phyloP scores from a whole-genome alignment of 1,284 basidiomycete species.

The Ustilago loliicola region DNA sequence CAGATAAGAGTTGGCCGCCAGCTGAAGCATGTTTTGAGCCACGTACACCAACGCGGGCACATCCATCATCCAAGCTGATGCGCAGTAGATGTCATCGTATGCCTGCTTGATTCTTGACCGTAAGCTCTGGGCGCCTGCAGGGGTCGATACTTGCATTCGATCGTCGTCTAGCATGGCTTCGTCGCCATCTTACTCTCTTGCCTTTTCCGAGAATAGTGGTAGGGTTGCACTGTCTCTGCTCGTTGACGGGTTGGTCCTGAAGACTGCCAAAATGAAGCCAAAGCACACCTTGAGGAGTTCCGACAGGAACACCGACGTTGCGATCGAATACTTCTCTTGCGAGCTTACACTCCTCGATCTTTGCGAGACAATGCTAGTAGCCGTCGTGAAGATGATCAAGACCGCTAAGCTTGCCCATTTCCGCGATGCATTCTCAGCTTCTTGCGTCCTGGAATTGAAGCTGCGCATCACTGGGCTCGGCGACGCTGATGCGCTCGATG shows the following conservation, averaged over 20 bases:
- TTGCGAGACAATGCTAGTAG: slow-evolving; percentile 41
- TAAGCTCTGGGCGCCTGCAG: background rate
- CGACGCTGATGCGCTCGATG: background rate
- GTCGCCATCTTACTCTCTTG: background rate
- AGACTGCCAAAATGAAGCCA: slow-evolving; percentile 20
- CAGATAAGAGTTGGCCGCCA: slow-evolving; percentile 37
- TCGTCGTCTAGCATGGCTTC: background rate
- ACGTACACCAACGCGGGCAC: slow-evolving; percentile 46
- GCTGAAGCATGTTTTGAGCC: slow-evolving; percentile 47
- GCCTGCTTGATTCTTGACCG: background rate
- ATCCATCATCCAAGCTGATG: slow-evolving; percentile 42
- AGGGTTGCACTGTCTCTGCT: slow-evolving; percentile 8
- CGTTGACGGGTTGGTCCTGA: background rate
- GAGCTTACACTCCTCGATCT: slow-evolving; percentile 20
- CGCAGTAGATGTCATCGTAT: slow-evolving; percentile 27
- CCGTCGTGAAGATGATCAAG: slow-evolving; percentile 40
- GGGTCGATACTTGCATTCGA: background rate
- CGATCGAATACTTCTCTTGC: slow-evolving; percentile 27
- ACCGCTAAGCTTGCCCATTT: slow-evolving; percentile 39
- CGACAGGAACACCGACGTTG: slow-evolving; percentile 36
- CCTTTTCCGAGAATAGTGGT: slow-evolving; percentile 39
- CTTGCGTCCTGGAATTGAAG: background rate
- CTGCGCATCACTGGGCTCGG: background rate
- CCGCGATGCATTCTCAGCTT: background rate
- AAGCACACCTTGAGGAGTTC: slow-evolving; percentile 39